A percentile compares a stretch with the other conserved stretches of the same genome.
phyloP scores from a whole-genome alignment of 2,329 filamentous ascomycete genomes.

The Hypoxylon sp. region DNA sequence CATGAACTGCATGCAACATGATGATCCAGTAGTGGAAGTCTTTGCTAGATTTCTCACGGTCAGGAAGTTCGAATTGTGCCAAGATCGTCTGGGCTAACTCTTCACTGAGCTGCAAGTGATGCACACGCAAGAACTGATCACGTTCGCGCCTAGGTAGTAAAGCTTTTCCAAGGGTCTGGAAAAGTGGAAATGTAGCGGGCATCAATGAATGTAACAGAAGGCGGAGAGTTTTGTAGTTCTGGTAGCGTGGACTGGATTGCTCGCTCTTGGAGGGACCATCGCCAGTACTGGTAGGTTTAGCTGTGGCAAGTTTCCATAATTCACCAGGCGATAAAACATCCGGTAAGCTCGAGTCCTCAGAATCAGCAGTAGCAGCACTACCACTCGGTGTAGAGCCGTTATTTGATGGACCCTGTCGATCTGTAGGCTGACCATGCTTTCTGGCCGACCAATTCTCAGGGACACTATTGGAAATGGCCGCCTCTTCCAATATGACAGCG shows the following conservation, averaged over 20 bases:
- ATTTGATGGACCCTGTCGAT: conserved; percentile 33
- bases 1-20: conserved; percentile 81
- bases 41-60: conserved; percentile 65
- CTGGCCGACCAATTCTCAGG: conserved; percentile 74
- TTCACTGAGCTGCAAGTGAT: conserved; percentile 69
- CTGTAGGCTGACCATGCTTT: conserved; percentile 44
- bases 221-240: conserved; percentile 83
- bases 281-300: conserved; percentile 27
- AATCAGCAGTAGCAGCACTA: conserved; percentile 33
- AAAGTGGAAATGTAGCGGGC: conserved; percentile 83
- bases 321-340: conserved; percentile 46
- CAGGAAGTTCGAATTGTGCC: conserved; percentile 70
- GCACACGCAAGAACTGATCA: conserved; percentile 70
- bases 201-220: conserved; percentile 84
- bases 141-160: conserved; percentile 80
- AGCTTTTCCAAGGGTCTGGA: conserved; percentile 86
- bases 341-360: conserved; percentile 50
- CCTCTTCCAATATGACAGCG: conserved; percentile 87
- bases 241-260: conserved; percentile 59
- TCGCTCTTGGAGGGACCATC: conserved; percentile 45
- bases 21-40: conserved; percentile 87
- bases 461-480: conserved; percentile 78
- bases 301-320: conserved; percentile 46
- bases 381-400: conserved; percentile 27
- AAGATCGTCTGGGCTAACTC: conserved; percentile 80